Base-by-base conservation (phyloP, 352 stramenopile genomes). In the Globisporangium apiculatum region DNA sequence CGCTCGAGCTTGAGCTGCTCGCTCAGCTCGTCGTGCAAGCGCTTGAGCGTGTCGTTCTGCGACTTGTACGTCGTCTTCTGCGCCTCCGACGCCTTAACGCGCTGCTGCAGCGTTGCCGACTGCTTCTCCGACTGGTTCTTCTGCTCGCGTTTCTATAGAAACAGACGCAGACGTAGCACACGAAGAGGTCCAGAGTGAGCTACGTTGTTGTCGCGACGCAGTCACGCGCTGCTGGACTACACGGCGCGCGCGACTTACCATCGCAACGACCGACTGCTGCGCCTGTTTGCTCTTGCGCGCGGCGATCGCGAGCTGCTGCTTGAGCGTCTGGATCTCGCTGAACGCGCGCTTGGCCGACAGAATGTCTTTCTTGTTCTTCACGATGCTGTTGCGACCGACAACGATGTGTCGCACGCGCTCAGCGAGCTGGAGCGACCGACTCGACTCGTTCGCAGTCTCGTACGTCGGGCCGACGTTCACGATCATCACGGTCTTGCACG, bases 401-500 rank as follows among this genome's bases (percentile, higher is more conserved):
- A 91, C 83, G 58, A 94, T 83, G 57, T 91, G 80, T 2, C 82
- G 76, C 36, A 89, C 84, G 36, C 84, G 82, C 53, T 89, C 82
- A 0, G 89, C 91, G 41, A 97, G 78, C 58, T 95, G 86, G 48
- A 97, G 74, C 18, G 87, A 96, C 7, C 89, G 85, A 36, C 81
- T 89, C 15, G 86, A 95, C 66, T 97, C 91, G 43, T 72, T 91
- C 7, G 76, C 80, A 36, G 83, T 89, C 57, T 91, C 79, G 49
- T 85, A 73, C 1, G 82, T 91, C 5, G 91, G 91, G 6, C 83
- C 90, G 9, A 97, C 80, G 46, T 94, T 94, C 40, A 97, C 86
- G 64, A 98, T 96, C 88, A 98, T 98, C 37, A 97, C 76, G 8
- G 91, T 97, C 75, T 98, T 98, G 61, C 82, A 91, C 37, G 78